phyloP scores from a whole-genome alignment of 441 rosid genomes.

The Aquilaria agallochum region DNA sequence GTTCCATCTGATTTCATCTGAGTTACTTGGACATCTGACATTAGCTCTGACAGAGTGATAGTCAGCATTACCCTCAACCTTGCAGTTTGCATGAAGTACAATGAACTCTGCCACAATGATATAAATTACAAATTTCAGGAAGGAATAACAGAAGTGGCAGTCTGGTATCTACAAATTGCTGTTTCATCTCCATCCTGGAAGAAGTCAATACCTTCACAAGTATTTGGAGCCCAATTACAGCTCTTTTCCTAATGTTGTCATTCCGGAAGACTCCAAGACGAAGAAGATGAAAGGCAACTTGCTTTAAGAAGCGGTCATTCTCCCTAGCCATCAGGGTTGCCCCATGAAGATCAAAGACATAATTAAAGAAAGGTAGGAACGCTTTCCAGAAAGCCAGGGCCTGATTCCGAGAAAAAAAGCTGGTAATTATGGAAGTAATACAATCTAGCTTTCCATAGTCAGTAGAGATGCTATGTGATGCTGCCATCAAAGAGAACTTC shows the following conservation, averaged over 20 bases:
- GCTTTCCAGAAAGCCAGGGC: conserved; percentile 91
- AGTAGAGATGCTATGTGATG: conserved; percentile 90
- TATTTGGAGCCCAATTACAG: conserved; percentile 94
- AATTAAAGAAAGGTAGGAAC: conserved; percentile 77
- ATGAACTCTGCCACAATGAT: conserved; percentile 79
- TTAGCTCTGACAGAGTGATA: conserved; percentile 93
- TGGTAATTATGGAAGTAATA: conserved; percentile 79
- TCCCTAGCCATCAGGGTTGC: conserved; percentile 98
- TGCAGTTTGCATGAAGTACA: conserved; percentile 90
- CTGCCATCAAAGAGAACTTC: conserved; percentile 90
- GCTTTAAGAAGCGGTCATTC: conserved; percentile 98
- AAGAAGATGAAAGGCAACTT: conserved; percentile 95
- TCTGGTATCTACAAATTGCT: background rate
- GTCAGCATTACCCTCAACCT: conserved; percentile 96
- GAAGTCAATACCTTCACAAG: conserved; percentile 62
- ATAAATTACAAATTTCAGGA: conserved; percentile 20
- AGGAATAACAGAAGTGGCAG: conserved; percentile 13
- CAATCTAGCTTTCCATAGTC: conserved; percentile 99
- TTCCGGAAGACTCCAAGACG: conserved; percentile 95
- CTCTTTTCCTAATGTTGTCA: conserved; percentile 90
- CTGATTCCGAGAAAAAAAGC: conserved; percentile 95
- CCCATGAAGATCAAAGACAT: conserved; percentile 91
- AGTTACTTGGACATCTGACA: conserved; percentile 98
- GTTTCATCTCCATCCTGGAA: background rate
- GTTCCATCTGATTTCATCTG: conserved; percentile 96